phyloP scores from a whole-genome alignment of 2,329 filamentous ascomycete genomes.

The Ophiostoma himal-ulmi region DNA sequence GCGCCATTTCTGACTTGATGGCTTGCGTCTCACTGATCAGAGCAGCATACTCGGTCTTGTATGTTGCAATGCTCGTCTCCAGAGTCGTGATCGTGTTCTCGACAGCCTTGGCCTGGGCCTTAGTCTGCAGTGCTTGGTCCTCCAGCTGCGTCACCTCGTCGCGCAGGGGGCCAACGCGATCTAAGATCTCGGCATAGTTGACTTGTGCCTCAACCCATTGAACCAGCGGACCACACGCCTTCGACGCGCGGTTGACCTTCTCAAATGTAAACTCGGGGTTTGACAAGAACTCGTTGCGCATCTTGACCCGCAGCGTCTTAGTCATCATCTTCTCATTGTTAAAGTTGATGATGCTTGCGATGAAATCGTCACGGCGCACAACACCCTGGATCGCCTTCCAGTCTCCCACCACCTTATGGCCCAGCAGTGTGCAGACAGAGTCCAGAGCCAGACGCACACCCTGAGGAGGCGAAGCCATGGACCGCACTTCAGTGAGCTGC shows the following conservation, averaged over 20 bases:
- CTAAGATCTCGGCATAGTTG: constrained; percentile 94
- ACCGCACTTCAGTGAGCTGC: constrained; percentile 93
- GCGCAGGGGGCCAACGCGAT: constrained; percentile 85
- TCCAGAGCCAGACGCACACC: constrained; percentile 90
- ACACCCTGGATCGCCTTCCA: constrained; percentile 91
- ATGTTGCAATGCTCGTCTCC: constrained; percentile 84
- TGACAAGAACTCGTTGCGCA: constrained; percentile 86
- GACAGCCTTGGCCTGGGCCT: constrained; percentile 86
- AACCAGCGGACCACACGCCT: constrained; percentile 91
- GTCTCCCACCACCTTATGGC: constrained; percentile 75
- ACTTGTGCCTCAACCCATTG: constrained; percentile 97
- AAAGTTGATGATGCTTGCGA: constrained; percentile 94
- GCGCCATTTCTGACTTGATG: constrained; percentile 94
- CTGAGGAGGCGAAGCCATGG: constrained; percentile 86
- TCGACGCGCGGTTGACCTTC: constrained; percentile 90
- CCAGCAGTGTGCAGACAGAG: constrained; percentile 91
- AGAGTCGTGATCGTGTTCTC: constrained; percentile 78
- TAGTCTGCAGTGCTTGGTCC: constrained; percentile 82
- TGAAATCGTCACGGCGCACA: constrained; percentile 90
- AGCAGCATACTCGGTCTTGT: constrained; percentile 93
- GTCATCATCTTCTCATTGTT: constrained; percentile 97
- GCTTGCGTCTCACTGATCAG: constrained; percentile 95
- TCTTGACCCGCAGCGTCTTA: constrained; percentile 69
- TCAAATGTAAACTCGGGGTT: constrained; percentile 96
- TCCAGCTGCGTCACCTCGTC: constrained; percentile 85